Evolutionary conservation across 2,329 filamentous ascomycete genomes (phyloP).

Genomic region (Lachnellula occidentalis): DNA sequence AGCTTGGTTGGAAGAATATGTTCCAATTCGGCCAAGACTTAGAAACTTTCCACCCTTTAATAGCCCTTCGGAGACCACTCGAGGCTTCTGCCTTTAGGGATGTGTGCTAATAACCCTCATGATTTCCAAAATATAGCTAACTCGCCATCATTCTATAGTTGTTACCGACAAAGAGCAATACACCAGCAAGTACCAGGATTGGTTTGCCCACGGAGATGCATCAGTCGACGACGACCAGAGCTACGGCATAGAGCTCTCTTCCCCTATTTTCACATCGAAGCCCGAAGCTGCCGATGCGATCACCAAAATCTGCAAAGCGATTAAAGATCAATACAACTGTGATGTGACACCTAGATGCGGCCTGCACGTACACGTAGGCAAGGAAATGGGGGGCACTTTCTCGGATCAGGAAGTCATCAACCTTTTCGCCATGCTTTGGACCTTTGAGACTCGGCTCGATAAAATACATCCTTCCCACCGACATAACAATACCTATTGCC

Average conservation of each 20-base stretch:
- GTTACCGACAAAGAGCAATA: too few species aligned
- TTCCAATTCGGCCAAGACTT: too few species aligned
- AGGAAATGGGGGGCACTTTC: background rate
- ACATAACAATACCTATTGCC: background rate
- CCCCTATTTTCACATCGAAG: background rate
- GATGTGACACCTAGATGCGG: background rate
- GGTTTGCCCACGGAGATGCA: too few species aligned
- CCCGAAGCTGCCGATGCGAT: background rate
- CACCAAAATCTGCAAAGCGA: background rate
- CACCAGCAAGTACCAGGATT: too few species aligned
- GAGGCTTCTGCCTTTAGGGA: too few species aligned
- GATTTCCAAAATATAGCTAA: too few species aligned
- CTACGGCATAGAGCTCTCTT: background rate
- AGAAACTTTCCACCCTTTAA: too few species aligned
- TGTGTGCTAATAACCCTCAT: too few species aligned
- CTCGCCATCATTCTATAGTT: too few species aligned
- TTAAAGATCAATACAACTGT: background rate
- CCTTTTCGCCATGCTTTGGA: background rate
- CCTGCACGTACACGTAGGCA: background rate
- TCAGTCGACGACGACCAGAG: background rate
- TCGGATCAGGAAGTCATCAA: background rate
- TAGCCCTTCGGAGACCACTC: too few species aligned
- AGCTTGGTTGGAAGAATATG: too few species aligned
- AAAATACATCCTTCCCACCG: background rate
- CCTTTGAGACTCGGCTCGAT: conserved; percentile 1